These are phyloP conservation scores for Pseudogymnoascus sp. DNA, from an alignment of 2,329 filamentous ascomycete genomes.

Conservation along the genomic window DNA sequence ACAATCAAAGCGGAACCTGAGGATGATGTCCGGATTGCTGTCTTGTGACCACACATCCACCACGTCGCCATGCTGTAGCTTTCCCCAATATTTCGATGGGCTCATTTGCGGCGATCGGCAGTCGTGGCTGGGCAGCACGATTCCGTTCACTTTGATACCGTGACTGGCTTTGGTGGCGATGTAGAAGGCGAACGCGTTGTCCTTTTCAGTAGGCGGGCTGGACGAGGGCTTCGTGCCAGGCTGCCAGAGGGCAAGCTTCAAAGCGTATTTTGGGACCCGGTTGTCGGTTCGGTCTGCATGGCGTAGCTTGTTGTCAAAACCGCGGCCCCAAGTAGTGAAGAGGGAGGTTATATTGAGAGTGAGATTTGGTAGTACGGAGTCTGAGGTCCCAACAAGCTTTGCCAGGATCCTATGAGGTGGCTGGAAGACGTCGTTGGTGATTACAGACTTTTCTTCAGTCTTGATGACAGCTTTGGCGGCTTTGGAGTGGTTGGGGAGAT, in stretches of 20 bases:
- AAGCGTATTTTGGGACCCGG: slow-evolving; percentile 72
- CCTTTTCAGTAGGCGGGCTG: slow-evolving; percentile 42
- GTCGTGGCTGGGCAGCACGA: slow-evolving; percentile 52
- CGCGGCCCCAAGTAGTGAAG: slow-evolving; percentile 72
- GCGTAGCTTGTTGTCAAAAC: slow-evolving; percentile 57
- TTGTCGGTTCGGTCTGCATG: slow-evolving; percentile 58
- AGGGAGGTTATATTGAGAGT: slow-evolving; percentile 59
- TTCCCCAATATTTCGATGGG: slow-evolving; percentile 52
- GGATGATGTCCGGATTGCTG: slow-evolving; percentile 26
- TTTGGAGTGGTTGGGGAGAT: neutral
- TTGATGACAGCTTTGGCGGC: neutral
- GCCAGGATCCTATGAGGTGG: slow-evolving; percentile 47
- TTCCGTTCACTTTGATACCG: slow-evolving; percentile 71
- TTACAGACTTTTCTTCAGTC: neutral
- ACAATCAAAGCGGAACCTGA: slow-evolving; percentile 26
- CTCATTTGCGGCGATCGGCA: slow-evolving; percentile 45
- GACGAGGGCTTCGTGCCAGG: slow-evolving; percentile 56
- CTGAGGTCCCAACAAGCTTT: slow-evolving; percentile 55
- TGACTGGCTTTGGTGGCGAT: slow-evolving; percentile 72
- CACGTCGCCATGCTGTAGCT: slow-evolving; percentile 68
- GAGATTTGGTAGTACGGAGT: slow-evolving; percentile 58
- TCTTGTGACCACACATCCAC: slow-evolving; percentile 62
- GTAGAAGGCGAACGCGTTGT: slow-evolving; percentile 47
- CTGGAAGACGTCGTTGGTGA: slow-evolving; percentile 21
- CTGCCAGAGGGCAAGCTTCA: slow-evolving; percentile 70